Evolutionary conservation across 169 alveolate genomes (phyloP), one percentile per base, ranked within the genome.

Genomic region (Cryptosporidium ryanae): DNA sequence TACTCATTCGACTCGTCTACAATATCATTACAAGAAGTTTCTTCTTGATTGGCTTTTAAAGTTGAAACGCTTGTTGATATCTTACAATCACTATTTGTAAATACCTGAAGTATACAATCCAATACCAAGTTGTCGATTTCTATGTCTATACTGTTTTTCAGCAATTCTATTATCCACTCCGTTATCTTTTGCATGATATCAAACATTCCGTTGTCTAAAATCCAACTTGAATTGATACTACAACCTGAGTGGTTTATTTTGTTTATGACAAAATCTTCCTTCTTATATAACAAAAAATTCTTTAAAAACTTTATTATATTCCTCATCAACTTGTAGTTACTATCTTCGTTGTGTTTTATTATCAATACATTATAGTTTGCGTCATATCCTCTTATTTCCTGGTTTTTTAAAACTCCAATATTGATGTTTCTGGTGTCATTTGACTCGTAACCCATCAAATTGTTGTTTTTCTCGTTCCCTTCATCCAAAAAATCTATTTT

Each of bases 101-200:
- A 68, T 54, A 68, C 34, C 2, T 68, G 25, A 21, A 68, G 32
- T 34, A 68, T 68, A 54, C 83, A 68, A 32, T 68, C 66, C 38
- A 68, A 68, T 7, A 54, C 44, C 13, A 55, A 68, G 27, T 54
- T 27, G 10, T 68, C 66, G 17, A 52, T n/a, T 13, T 68, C 83
- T 6, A 68, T 17, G 13, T 68, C 55, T 8, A 50, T 54, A 17
- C 55, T 52, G 13, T 55, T 68, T 55, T 61, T 68, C n/a, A 68
- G 21, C 6, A 68, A n/a, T n/a, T 68, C 83, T 2, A 68, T 55
- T 48, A 68, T 46, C 66, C 67, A 68, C 55, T 68, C 83, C 17
- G 55, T 68, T 27, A 68, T 52, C 46, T 68, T 68, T n/a, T 68
- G 27, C 25, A 68, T 44, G 8, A 68, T 50, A 12, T 68, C 66